Base-by-base conservation (phyloP, 139 green algal species). In the Chara braunii region DNA sequence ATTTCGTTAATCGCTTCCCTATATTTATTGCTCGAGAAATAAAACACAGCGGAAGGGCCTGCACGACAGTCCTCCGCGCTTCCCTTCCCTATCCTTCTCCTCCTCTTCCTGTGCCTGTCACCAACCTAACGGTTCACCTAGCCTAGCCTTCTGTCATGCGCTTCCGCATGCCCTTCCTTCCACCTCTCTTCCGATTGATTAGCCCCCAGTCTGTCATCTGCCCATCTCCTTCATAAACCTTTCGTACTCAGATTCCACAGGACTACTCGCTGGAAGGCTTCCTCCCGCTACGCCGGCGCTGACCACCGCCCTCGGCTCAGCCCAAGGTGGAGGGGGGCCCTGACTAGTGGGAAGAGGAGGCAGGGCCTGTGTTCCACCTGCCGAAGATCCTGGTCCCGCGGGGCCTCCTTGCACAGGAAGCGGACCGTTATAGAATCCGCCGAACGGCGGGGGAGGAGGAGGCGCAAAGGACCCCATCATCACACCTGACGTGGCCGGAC, bases 231-330 rank as follows among this genome's bases (percentile, higher is more conserved):
- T 30, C 66, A 75, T 75, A 44, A 75, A 75, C 37, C 36, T 26
- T 44, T 68, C 66, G 51, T 75, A 75, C 66, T 75, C 66, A 9
- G 66, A 62, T 44, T 75, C 62, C 18, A 76, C 66, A 14, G n/a
- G 28, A 43, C 26, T 3, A 3, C 2, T 26, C 5, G 56, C 43
- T 22, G 43, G 26, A 9, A 51, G n/a, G 14, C 26, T 33, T 31
- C 59, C 56, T 1, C 31, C 14, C 29, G 56, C 56, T 35, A 23
- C 40, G 34, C 52, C 56, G 26, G n/a, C n/a, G 14, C 53, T 7
- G 5, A 24, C 51, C 3, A 40, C 4, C 26, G 22, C 8, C 6
- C 22, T 33, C 28, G 51, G 51, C 2, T 31, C 22, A 52, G 22
- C 22, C 32, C 42, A 60, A 44, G 51, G 51, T 22, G 51, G 23